Conservation (phyloP, 1,284 basidiomycete genomes). For the Fomitopsis pinicola region DNA sequence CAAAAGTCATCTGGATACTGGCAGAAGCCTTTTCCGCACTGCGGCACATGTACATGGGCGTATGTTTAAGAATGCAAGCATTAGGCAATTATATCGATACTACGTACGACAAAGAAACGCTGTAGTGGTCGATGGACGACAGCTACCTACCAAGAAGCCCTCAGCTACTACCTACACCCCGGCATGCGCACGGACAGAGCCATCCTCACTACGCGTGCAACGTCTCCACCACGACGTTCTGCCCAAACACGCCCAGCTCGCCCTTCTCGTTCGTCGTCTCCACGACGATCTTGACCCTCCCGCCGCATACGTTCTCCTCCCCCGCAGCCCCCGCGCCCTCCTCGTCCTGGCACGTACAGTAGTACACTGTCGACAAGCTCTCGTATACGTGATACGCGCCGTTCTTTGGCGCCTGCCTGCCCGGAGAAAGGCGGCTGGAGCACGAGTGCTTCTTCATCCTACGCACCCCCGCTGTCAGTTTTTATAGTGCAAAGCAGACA, state of each 20-base stretch:
- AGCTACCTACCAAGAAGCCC: too few species aligned
- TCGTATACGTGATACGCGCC: not conserved
- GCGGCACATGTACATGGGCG: too few species aligned
- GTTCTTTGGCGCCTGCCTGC: not conserved
- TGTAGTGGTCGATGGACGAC: too few species aligned
- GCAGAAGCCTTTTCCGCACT: too few species aligned
- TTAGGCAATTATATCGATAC: too few species aligned
- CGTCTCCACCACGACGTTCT: not conserved
- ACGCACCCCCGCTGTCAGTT: not conserved
- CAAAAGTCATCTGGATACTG: too few species aligned
- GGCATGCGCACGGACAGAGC: slow-evolving; percentile 1
- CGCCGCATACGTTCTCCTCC: not conserved
- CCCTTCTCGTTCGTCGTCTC: slow-evolving; percentile 1
- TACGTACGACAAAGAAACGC: too few species aligned
- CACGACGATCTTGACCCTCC: not conserved
- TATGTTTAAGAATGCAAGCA: too few species aligned
- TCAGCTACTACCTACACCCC: not conserved
- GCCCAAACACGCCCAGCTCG: not conserved
- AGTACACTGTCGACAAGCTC: not conserved
- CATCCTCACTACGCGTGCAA: not conserved
- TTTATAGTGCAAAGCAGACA: too few species aligned
- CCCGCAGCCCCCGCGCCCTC: not conserved
- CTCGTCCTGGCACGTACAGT: not conserved
- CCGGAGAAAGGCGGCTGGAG: not conserved
- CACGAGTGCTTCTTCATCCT: not conserved